Conservation (phyloP, 495 filamentous ascomycete species). For the Choiromyces venosus region DNA sequence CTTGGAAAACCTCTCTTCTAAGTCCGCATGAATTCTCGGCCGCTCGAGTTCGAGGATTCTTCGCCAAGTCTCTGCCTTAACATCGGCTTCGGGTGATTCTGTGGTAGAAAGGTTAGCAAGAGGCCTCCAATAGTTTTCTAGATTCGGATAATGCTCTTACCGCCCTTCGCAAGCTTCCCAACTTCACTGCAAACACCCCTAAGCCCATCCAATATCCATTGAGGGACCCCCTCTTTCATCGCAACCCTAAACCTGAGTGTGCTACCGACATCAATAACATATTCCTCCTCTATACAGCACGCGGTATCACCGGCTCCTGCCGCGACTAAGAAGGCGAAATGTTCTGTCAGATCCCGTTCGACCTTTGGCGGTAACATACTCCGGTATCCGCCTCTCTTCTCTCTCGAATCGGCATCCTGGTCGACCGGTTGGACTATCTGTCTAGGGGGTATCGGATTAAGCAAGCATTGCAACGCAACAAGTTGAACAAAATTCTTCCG, state of each 20-base stretch:
- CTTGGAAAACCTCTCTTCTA: constrained; percentile 31
- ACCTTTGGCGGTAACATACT: constrained; percentile 33
- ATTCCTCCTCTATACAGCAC: constrained; percentile 39
- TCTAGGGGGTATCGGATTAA: constrained; percentile 13
- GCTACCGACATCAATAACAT: constrained; percentile 7
- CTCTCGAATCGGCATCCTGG: constrained; percentile 8
- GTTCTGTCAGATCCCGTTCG: constrained; percentile 37
- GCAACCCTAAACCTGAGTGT: constrained; percentile 35
- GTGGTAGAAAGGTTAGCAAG: constrained; percentile 6
- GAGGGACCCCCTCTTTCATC: constrained; percentile 41
- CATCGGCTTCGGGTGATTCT: constrained; percentile 25
- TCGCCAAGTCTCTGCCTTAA: constrained; percentile 34
- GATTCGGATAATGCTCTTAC: constrained; percentile 26
- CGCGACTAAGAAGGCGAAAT: constrained; percentile 40
- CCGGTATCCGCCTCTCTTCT: constrained; percentile 13
- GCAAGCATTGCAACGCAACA: constrained; percentile 36
- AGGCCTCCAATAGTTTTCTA: constrained; percentile 1
- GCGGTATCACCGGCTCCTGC: constrained; percentile 35
- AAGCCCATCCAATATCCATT: constrained; percentile 33
- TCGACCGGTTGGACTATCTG: not conserved
- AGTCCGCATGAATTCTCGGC: constrained; percentile 31
- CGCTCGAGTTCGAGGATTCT: constrained; percentile 32
- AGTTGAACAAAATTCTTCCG: constrained; percentile 37
- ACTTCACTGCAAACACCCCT: constrained; percentile 28
- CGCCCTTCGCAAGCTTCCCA: constrained; percentile 31